phyloP scores from a whole-genome alignment of 768 basidiomycete genomes.

The Mycena crocata region DNA sequence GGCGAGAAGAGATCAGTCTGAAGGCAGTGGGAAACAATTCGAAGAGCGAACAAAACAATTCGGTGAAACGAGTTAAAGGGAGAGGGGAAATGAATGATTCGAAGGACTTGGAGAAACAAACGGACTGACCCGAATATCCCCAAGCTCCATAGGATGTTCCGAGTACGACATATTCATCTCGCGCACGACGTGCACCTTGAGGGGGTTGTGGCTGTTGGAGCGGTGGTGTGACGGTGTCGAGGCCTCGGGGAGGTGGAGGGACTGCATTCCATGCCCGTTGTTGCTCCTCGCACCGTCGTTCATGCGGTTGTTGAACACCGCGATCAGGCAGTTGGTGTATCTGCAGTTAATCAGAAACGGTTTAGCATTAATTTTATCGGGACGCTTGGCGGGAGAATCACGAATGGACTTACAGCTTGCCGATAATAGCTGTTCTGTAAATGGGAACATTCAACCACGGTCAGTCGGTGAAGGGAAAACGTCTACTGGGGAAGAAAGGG shows the following conservation, averaged over 20 bases:
- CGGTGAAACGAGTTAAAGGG: too few species aligned
- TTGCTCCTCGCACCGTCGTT: background rate
- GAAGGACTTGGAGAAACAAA: too few species aligned
- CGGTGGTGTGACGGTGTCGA: background rate
- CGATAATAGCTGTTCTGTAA: slow-evolving; percentile 26
- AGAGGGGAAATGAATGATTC: too few species aligned
- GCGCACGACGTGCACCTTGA: slow-evolving; percentile 23
- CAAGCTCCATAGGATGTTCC: background rate
- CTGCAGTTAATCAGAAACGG: background rate
- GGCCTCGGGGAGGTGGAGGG: slow-evolving; percentile 11
- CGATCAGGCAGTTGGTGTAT: slow-evolving; percentile 27
- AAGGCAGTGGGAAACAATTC: too few species aligned
- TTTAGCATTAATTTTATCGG: background rate
- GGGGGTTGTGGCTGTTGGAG: background rate
- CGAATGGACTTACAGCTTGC: slow-evolving; percentile 19
- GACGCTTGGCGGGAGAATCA: too few species aligned
- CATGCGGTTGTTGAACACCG: slow-evolving; percentile 25
- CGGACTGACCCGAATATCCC: slow-evolving; percentile 1
- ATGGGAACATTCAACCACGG: background rate
- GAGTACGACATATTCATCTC: slow-evolving; percentile 14
- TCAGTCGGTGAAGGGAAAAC: too few species aligned
- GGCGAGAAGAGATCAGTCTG: too few species aligned
- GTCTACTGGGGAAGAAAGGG: too few species aligned
- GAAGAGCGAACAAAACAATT: too few species aligned
- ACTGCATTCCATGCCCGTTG: slow-evolving; percentile 6